These are phyloP conservation scores for Isoetes engelmannii DNA, from an alignment of 83 land plant genomes.

Conservation along the genomic window DNA sequence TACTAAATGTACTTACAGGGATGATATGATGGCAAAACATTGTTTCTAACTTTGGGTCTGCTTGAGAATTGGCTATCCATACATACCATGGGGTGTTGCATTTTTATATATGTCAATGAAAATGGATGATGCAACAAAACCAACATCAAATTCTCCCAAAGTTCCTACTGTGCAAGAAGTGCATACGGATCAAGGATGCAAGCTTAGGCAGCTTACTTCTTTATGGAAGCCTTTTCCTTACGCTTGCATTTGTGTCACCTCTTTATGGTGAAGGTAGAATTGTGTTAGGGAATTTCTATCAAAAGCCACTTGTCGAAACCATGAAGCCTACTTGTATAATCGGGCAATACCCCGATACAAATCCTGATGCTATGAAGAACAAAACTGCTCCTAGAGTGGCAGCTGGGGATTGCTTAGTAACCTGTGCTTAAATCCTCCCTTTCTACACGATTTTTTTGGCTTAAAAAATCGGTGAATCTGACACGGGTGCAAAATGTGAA, in stretches of 20 bases:
- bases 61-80: too few species aligned
- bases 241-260: not conserved
- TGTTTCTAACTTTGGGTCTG: too few species aligned
- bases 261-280: constrained; percentile 6
- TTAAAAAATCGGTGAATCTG: too few species aligned
- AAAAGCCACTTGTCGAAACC: constrained; percentile 8
- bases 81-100: constrained; percentile 9
- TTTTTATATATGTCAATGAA: not conserved
- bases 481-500: too few species aligned
- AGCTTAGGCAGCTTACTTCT: not conserved
- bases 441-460: too few species aligned
- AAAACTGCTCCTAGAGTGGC: not conserved
- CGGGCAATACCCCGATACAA: not conserved
- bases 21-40: too few species aligned
- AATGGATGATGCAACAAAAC: not conserved
- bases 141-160: too few species aligned
- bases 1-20: too few species aligned
- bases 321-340: constrained; percentile 12
- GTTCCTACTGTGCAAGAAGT: not conserved
- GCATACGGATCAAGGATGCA: not conserved
- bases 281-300: constrained; percentile 4
- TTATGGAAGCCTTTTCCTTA: not conserved
- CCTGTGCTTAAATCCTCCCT: too few species aligned
- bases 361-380: constrained; percentile 1
- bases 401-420: constrained; percentile 17